A percentile compares a stretch with the other conserved stretches of the same genome.
Evolutionary conservation across 2,329 filamentous ascomycete genomes (phyloP).

Genomic region (Colletotrichum tamarilloi): DNA sequence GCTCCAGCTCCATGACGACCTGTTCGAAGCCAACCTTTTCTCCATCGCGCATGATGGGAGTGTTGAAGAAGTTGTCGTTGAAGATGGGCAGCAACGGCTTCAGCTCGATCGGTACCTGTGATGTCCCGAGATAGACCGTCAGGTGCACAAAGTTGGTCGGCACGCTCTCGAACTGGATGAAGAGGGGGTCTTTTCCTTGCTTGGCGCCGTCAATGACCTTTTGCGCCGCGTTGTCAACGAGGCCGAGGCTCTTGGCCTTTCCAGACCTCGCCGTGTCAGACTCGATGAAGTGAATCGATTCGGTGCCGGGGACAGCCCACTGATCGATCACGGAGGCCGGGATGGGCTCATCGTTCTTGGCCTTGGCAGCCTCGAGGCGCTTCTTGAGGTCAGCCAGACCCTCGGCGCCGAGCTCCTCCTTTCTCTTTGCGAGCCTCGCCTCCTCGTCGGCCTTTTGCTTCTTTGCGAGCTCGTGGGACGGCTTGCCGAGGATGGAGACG

Average conservation of each 20-base stretch:
- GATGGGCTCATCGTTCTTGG: constrained; percentile 88
- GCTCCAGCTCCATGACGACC: constrained; percentile 89
- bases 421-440: constrained; percentile 80
- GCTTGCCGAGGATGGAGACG: constrained; percentile 88
- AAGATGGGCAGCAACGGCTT: constrained; percentile 89
- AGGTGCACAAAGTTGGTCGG: constrained; percentile 93
- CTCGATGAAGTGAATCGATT: constrained; percentile 95
- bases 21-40: constrained; percentile 88
- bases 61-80: constrained; percentile 93
- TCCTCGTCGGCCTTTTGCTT: constrained; percentile 87
- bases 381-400: constrained; percentile 81
- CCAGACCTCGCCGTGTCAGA: constrained; percentile 88
- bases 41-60: constrained; percentile 82
- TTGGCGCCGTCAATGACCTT: constrained; percentile 78
- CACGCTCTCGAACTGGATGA: constrained; percentile 97
- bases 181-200: constrained; percentile 74
- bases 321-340: constrained; percentile 82
- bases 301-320: constrained; percentile 85
- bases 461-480: constrained; percentile 81
- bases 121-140: constrained; percentile 82
- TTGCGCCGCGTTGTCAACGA: constrained; percentile 77
- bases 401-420: constrained; percentile 81
- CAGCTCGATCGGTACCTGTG: constrained; percentile 79
- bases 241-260: constrained; percentile 77
- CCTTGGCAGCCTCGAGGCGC: constrained; percentile 84